phyloP scores from a whole-genome alignment of 1,284 basidiomycete genomes.

The Ceratobasidium sp. region DNA sequence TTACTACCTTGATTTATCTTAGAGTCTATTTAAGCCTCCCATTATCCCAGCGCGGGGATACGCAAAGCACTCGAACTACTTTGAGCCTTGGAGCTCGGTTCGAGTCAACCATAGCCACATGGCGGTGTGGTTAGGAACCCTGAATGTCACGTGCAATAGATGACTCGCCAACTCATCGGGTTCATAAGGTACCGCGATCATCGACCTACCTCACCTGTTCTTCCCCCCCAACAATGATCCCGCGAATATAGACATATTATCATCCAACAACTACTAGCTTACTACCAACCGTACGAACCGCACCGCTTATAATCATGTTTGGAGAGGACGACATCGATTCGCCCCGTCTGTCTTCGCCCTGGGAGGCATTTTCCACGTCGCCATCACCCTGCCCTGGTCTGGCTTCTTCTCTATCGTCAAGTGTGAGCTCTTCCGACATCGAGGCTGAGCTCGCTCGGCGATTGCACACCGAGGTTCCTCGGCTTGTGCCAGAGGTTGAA shows the following conservation, averaged over 20 bases:
- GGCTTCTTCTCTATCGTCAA: slow-evolving; percentile 32
- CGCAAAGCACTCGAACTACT: too few species aligned
- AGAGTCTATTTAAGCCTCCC: too few species aligned
- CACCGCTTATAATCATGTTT: slow-evolving; percentile 60
- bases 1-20: too few species aligned
- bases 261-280: slow-evolving; percentile 38
- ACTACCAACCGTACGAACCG: slow-evolving; percentile 38
- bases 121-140: background rate
- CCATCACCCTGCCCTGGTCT: slow-evolving; percentile 46
- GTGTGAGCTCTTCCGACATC: slow-evolving; percentile 28
- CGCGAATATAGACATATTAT: slow-evolving; percentile 61
- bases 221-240: slow-evolving; percentile 56
- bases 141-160: background rate
- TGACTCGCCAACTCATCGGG: background rate
- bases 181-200: background rate
- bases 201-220: background rate
- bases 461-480: slow-evolving; percentile 52
- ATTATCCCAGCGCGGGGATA: too few species aligned
- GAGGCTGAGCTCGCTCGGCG: slow-evolving; percentile 35
- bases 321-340: slow-evolving; percentile 79
- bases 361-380: slow-evolving; percentile 65
- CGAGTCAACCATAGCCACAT: slow-evolving; percentile 1
- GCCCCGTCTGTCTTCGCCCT: slow-evolving; percentile 76
- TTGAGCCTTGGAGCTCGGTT: too few species aligned
- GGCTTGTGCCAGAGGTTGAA: slow-evolving; percentile 75